phyloP scores from a whole-genome alignment of 139 green algal genomes.

The Chlamydomonas urium region DNA sequence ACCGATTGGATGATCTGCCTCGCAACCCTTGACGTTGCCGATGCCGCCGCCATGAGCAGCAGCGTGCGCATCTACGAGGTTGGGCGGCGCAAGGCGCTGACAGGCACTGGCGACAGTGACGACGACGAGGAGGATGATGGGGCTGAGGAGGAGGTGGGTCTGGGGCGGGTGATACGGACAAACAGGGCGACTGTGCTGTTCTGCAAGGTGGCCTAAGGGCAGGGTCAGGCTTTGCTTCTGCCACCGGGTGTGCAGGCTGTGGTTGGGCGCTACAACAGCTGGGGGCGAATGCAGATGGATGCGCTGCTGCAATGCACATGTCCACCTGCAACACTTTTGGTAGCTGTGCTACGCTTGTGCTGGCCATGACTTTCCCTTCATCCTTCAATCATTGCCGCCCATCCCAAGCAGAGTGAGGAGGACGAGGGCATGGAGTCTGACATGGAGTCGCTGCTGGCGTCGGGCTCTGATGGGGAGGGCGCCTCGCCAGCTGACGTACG shows the following conservation, averaged over 20 bases:
- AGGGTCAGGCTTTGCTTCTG: background rate
- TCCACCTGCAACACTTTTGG: background rate
- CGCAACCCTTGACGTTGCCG: conserved; percentile 50
- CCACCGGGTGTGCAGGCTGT: background rate
- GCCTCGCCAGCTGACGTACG: background rate
- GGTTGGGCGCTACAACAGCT: background rate
- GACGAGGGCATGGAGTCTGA: conserved; percentile 14
- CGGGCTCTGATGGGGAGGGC: conserved; percentile 14
- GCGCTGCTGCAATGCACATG: background rate
- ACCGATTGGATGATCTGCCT: conserved; percentile 55
- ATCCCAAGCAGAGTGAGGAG: conserved; percentile 11
- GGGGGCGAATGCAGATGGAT: background rate
- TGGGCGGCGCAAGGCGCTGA: conserved; percentile 23
- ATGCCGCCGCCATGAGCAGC: conserved; percentile 25
- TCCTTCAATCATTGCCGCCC: background rate
- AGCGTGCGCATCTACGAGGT: conserved; percentile 55
- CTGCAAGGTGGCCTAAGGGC: background rate
- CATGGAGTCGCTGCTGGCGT: conserved; percentile 5
- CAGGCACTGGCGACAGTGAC: conserved; percentile 30
- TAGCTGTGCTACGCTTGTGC: background rate
- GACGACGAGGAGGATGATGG: conserved; percentile 32
- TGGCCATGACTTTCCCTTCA: background rate
- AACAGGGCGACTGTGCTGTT: too few relatives aligned
- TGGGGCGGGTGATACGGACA: background rate
- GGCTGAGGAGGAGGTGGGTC: conserved; percentile 31